phyloP scores from a whole-genome alignment of 139 green algal genomes.

The Spirogloea muscicola region DNA sequence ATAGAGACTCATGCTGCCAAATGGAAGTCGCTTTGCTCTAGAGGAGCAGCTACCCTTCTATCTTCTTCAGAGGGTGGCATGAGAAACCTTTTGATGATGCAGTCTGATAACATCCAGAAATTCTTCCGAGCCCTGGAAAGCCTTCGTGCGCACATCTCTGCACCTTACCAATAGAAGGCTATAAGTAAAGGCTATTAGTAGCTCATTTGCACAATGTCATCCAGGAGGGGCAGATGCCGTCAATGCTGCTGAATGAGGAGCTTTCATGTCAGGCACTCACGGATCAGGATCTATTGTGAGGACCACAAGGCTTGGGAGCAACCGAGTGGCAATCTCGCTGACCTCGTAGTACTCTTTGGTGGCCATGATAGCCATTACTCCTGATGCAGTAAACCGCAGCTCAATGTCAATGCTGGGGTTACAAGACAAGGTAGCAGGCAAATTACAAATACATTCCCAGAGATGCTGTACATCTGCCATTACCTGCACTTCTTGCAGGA shows the following conservation, averaged over 20 bases:
- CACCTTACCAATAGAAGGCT: no score
- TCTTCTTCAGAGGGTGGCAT: no score
- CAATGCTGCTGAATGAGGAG: no score
- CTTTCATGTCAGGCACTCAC: constrained; percentile 6
- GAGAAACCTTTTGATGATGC: no score
- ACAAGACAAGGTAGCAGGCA: background rate
- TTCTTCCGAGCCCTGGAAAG: constrained; percentile 53
- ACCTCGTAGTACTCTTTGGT: constrained; percentile 64
- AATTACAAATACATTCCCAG: background rate
- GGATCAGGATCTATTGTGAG: constrained; percentile 70
- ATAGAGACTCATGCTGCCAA: no score
- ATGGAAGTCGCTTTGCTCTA: no score
- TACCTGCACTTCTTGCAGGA: constrained; percentile 41
- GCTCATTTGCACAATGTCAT: no score
- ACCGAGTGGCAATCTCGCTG: constrained; percentile 70
- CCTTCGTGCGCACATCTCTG: constrained; percentile 56
- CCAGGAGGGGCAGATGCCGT: no score
- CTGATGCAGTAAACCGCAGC: constrained; percentile 25
- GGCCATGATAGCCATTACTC: constrained; percentile 62
- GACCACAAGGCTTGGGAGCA: constrained; percentile 74
- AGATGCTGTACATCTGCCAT: background rate
- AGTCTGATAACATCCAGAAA: no score
- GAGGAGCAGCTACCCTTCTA: no score
- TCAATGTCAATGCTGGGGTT: no score
- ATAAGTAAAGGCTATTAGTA: no score